Evolutionary conservation across 805 yeast species (phyloP).

Genomic region (Cyberlindnera maclurae): DNA sequence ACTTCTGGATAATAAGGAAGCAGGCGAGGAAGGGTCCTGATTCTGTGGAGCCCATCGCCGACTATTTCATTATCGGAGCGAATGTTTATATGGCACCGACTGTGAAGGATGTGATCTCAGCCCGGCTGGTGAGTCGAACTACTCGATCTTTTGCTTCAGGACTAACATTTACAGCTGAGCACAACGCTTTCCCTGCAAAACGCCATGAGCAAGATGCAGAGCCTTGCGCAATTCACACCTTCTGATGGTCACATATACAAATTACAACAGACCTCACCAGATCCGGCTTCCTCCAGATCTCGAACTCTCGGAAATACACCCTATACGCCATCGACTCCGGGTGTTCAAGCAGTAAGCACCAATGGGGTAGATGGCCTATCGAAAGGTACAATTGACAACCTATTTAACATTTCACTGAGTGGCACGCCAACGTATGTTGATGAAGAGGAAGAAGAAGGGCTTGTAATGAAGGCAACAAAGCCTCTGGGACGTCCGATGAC

Average conservation of each 20-base stretch:
- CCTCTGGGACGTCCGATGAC: slow-evolving; percentile 5
- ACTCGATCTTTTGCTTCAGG: too few species aligned
- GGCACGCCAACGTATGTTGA: slow-evolving; percentile 17
- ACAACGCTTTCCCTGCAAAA: slow-evolving; percentile 31
- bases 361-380: slow-evolving; percentile 11
- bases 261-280: background rate
- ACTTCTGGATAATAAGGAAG: slow-evolving; percentile 84
- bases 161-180: slow-evolving; percentile 7
- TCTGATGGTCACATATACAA: slow-evolving; percentile 51
- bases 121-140: slow-evolving; percentile 54
- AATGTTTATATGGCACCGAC: slow-evolving; percentile 88
- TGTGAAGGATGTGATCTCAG: slow-evolving; percentile 61
- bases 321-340: slow-evolving; percentile 20
- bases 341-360: slow-evolving; percentile 3
- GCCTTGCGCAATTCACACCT: slow-evolving; percentile 49
- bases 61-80: slow-evolving; percentile 86
- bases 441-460: slow-evolving; percentile 6
- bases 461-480: slow-evolving; percentile 1
- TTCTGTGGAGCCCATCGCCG: slow-evolving; percentile 51
- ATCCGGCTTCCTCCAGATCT: slow-evolving; percentile 13
- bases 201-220: slow-evolving; percentile 40
- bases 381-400: slow-evolving; percentile 19
- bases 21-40: slow-evolving; percentile 57
- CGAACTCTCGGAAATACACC: slow-evolving; percentile 23
- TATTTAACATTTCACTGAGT: slow-evolving; percentile 20